Percentiles rank a stretch among this genome's conserved stretches.
Evolutionary conservation across 2,329 filamentous ascomycete species (phyloP).

Genomic region (Xylariaceae sp.): DNA sequence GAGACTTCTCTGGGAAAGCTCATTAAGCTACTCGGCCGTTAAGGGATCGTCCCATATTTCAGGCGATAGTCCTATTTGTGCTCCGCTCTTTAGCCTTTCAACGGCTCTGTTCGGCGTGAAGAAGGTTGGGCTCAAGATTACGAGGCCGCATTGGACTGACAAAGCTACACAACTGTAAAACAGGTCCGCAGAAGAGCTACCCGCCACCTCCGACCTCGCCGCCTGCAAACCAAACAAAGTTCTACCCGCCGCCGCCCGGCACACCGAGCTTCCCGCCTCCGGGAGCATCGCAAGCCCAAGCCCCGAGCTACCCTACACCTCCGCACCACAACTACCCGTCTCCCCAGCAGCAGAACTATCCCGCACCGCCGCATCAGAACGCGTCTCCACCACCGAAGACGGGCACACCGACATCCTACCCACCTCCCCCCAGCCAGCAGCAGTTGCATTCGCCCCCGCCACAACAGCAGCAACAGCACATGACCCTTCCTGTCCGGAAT

Average conservation of each 20-base stretch:
- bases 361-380: constrained; percentile 41
- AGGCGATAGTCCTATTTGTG: no score
- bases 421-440: constrained; percentile 33
- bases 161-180: not conserved
- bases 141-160: constrained; percentile 6
- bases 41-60: no score
- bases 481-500: constrained; percentile 45
- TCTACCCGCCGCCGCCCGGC: constrained; percentile 51
- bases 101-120: constrained; percentile 4
- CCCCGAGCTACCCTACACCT: constrained; percentile 41
- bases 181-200: constrained; percentile 48
- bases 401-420: constrained; percentile 41
- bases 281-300: constrained; percentile 28
- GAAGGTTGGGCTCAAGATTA: not conserved
- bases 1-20: not conserved
- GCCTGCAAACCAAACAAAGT: constrained; percentile 52
- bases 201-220: constrained; percentile 55
- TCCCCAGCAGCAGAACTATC: constrained; percentile 39
- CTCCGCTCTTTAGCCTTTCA: not conserved
- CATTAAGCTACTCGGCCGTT: not conserved
- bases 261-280: constrained; percentile 43
- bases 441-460: constrained; percentile 31
- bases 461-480: constrained; percentile 42
- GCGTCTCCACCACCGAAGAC: constrained; percentile 47
- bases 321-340: constrained; percentile 33